Evolutionary conservation across 345 rosid genomes (phyloP), one percentile per base, ranked within the genome.

Genomic region (Punica granatum): DNA sequence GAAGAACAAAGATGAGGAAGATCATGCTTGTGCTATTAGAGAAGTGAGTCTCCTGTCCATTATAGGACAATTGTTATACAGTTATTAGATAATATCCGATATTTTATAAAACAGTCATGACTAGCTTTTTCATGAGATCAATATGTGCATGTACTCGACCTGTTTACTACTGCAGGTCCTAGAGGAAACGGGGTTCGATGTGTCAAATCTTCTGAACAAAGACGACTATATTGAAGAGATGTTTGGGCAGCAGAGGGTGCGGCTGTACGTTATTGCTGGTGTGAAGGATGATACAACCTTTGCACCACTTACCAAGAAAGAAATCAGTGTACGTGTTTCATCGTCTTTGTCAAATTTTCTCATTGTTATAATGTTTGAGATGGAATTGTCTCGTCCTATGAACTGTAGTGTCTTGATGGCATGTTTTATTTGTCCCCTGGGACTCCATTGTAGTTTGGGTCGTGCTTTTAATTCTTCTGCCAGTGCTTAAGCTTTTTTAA

Each of bases 1-100:
- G 79, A 92, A 92, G 87, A 95, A 87, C 77, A 95, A 95, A 70
- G 97, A 95, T 62, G 99, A 95, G 81, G 99, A 95, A 79, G 99
- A 95, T 74, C 83, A 89, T 83, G 92, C 92, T 72, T 92, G 98
- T 84, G 97, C 99, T 49, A 71, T 95, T 30, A 84, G 97, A 75
- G 99, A 95, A 83, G 99, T 95, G 76, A 78, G 84, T 35, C 51
- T 62, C 35, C 60, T 25, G 6, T 15, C 41, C 30, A 2, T n/a
- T 32, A 14, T 28, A 12, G 34, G 63, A 25, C 18, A 16, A 11
- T 46, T 60, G 16, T 61, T 35, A 2, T n/a, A n/a, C n/a, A 34
- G 35, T n/a, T 64, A 21, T 69, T 15, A 35, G 14, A 56, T 31
- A 15, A 5, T 42, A 53, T 26, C 63, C 39, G 5, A 13, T 34